phyloP scores from a whole-genome alignment of 345 rosid species.

The Citrus reticulata region DNA sequence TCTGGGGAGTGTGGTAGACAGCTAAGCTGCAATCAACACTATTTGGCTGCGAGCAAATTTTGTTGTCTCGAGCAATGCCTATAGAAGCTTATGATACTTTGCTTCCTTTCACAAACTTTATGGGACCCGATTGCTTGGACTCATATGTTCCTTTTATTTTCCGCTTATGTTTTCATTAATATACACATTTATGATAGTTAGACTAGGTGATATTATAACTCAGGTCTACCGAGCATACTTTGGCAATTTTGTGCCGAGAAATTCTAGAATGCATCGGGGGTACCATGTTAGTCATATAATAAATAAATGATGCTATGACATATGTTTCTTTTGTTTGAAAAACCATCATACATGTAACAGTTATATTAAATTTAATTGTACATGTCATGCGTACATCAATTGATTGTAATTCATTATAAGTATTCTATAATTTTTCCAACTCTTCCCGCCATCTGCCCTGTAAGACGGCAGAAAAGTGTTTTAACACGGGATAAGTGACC shows the following conservation, averaged over 20 bases:
- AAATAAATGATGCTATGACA: fast-evolving
- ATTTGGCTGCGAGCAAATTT: background rate
- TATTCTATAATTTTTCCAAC: no score
- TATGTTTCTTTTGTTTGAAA: no score
- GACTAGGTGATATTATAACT: background rate
- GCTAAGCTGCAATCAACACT: background rate
- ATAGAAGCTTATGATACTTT: background rate
- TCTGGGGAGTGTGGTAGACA: background rate
- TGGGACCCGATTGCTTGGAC: background rate
- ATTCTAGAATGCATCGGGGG: no score
- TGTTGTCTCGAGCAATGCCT: background rate
- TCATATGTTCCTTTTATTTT: background rate
- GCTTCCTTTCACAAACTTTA: background rate
- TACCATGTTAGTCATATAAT: fast-evolving
- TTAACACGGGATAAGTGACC: background rate
- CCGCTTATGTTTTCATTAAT: background rate
- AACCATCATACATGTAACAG: fast-evolving
- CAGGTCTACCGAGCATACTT: background rate
- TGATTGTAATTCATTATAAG: fast-evolving
- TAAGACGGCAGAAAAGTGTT: background rate
- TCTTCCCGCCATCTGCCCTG: no score
- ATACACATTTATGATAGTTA: background rate
- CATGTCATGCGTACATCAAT: fast-evolving
- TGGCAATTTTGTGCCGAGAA: no score
- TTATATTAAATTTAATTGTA: no score